Conservation (phyloP, 345 rosid species). For the Hibiscus mutabilis region DNA sequence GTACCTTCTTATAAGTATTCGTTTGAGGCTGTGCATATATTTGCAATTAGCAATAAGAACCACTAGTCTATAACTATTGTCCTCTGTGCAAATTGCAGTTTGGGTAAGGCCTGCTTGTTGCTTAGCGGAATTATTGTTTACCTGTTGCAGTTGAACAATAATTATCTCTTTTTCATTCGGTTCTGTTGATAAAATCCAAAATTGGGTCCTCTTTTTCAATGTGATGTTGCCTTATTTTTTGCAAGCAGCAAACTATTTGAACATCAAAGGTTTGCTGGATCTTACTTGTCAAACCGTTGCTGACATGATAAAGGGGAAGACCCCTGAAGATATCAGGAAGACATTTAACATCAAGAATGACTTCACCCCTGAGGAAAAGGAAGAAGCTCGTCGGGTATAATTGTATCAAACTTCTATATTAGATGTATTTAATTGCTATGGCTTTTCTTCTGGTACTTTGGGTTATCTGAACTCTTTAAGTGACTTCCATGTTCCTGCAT, state of each 20-base stretch:
- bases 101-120: not conserved
- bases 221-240: not conserved
- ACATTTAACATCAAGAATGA: constrained; percentile 49
- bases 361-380: constrained; percentile 52
- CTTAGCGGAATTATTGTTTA: not conserved
- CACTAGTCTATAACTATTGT: not conserved
- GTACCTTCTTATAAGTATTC: not conserved
- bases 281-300: too few species aligned
- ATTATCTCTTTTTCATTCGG: not conserved
- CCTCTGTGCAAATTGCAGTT: too few species aligned
- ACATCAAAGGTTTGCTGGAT: constrained; percentile 39
- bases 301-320: constrained; percentile 47
- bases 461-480: not conserved
- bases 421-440: not conserved
- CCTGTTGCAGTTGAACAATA: not conserved
- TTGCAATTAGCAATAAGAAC: too few species aligned
- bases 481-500: not conserved
- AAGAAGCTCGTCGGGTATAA: constrained; percentile 38
- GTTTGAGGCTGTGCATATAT: too few species aligned
- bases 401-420: not conserved
- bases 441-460: not conserved
- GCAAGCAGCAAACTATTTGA: constrained; percentile 26
- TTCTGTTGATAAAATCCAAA: not conserved
- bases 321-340: constrained; percentile 44
- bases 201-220: not conserved